Conservation (phyloP, 768 basidiomycete genomes). For the Tremella fuciformis region DNA sequence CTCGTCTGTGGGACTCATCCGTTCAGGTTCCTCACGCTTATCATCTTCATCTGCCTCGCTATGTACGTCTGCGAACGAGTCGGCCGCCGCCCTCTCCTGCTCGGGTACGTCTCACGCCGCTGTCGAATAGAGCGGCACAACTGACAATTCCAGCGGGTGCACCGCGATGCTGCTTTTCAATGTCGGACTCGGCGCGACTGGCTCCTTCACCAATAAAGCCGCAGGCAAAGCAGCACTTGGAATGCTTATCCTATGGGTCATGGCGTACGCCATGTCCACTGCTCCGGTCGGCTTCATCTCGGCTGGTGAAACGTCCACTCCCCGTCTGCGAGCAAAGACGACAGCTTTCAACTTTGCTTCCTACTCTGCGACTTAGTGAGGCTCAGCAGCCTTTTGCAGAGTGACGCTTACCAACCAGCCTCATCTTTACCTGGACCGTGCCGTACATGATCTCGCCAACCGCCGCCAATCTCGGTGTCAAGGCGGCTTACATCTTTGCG, state of each 20-base stretch:
- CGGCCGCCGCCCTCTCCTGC: constrained; percentile 24
- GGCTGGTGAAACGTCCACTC: constrained; percentile 26
- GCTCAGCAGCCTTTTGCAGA: neutral
- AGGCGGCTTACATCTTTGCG: constrained; percentile 9
- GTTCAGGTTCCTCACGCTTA: constrained; percentile 20
- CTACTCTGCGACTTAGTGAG: neutral
- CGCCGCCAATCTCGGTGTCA: constrained; percentile 10
- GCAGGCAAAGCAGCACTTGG: constrained; percentile 20
- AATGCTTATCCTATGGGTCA: constrained; percentile 23
- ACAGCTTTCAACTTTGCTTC: constrained; percentile 17
- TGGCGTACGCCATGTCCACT: constrained; percentile 21
- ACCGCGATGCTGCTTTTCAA: constrained; percentile 15
- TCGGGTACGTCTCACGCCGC: neutral
- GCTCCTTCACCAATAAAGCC: constrained; percentile 1
- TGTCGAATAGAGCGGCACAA: neutral
- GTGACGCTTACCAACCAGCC: neutral
- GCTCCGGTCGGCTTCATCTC: constrained; percentile 6
- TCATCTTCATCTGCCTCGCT: constrained; percentile 13
- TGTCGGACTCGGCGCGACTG: constrained; percentile 18
- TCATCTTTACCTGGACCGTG: constrained; percentile 9
- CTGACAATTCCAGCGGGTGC: constrained; percentile 2
- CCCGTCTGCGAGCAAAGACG: constrained; percentile 25
- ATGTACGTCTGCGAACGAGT: constrained; percentile 20
- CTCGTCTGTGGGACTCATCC: too few relatives aligned
- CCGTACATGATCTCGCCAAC: constrained; percentile 10